These are phyloP conservation scores for Nymphaea thermarum DNA, from an alignment of 164 flowering plant genomes.

Conservation along the genomic window DNA sequence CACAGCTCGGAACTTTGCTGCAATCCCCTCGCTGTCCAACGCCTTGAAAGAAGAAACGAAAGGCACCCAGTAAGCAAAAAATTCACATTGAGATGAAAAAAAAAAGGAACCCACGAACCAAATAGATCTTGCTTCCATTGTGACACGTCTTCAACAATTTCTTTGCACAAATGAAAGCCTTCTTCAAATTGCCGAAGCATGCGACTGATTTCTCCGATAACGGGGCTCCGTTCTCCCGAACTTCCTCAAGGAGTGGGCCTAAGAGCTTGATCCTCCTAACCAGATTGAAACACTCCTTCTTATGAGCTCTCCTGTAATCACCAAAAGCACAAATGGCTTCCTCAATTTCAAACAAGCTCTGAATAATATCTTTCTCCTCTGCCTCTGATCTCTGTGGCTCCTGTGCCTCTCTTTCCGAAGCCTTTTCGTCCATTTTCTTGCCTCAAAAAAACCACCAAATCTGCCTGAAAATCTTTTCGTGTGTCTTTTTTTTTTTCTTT, in stretches of 20 bases:
- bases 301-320: conserved; percentile 42
- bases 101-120: conserved; percentile 29
- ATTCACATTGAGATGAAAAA: too few species aligned
- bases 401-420: too few species aligned
- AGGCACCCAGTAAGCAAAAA: background rate
- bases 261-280: conserved; percentile 59
- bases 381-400: background rate
- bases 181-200: conserved; percentile 32
- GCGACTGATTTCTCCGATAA: conserved; percentile 14
- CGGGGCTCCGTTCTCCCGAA: conserved; percentile 21
- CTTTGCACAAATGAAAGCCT: conserved; percentile 31
- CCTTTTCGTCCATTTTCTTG: too few species aligned
- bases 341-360: conserved; percentile 28
- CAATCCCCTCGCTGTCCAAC: conserved; percentile 42
- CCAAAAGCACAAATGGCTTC: conserved; percentile 28
- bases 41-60: conserved; percentile 22
- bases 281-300: conserved; percentile 41
- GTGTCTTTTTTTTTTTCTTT: too few species aligned
- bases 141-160: conserved; percentile 49
- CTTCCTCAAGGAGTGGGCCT: conserved; percentile 53
- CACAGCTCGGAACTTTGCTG: conserved; percentile 36
- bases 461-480: too few species aligned
- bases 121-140: conserved; percentile 72
- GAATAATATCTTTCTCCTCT: conserved; percentile 15
- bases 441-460: too few species aligned